Base-by-base conservation (phyloP, 345 rosid species). In the Aquilaria yunnanensis region DNA sequence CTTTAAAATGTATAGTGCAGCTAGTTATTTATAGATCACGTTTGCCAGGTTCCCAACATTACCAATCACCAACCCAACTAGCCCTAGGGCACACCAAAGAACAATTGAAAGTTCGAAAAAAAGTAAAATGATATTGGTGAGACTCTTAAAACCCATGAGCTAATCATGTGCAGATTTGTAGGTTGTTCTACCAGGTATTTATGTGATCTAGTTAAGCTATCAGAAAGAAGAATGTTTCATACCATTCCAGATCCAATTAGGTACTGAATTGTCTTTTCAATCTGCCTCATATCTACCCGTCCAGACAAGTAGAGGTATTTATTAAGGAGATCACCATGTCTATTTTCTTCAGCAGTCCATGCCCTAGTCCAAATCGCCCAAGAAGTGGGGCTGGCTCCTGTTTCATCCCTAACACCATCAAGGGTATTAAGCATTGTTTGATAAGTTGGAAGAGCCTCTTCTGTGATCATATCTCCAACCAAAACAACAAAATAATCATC, bases 391-490 rank as follows among this genome's bases (percentile, higher is more conserved):
- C 97, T 93, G 32, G 94, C 97, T 9, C 96, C 94, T 2, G 91
- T 89, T 65, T 86, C 94, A 74, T 89, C 96, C 56, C 88, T 67
- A 51, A 79, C 86, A 32, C 89, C 96, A 61, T 89, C 96, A 41
- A 87, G 64, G 53, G 94, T 87, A 65, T 89, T 87, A 51, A 89
- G 69, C 89, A 85, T 85, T 10, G 94, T 81, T 68, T 84, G 94
- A 59, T 86, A 87, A 47, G 96, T 85, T 1, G 96, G 96, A 67
- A 89, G 94, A 1, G 96, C 90, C 72, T 86, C 93, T 72, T 88
- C 96, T 1, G 96, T 86, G 81, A 89, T 75, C 93, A 89, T 89
- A 59, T 89, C 93, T 34, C 96, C 96, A 2, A 89, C 89, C 77
- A 89, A 66, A 51, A 83, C 89, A 47, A 89, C 88, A 56, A 88